Percentiles rank a stretch among this genome's conserved stretches.
These are phyloP conservation scores for Neofusicoccum ribis DNA, from an alignment of 2,329 filamentous ascomycete species.

Conservation along the genomic window DNA sequence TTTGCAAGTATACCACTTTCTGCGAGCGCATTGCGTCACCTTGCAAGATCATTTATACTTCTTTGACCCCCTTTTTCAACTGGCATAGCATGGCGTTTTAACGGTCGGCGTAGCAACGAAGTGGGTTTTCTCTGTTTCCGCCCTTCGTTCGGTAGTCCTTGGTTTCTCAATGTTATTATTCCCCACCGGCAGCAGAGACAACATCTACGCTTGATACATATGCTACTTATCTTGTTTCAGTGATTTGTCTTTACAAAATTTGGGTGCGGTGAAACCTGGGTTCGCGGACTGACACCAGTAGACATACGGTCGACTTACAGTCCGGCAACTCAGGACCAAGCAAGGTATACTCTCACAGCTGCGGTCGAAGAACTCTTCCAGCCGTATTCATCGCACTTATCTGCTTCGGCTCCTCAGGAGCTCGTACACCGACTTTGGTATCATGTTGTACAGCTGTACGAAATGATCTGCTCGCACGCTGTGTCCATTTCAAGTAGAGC, in stretches of 20 bases:
- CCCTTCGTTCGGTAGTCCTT: slow-evolving; percentile 2
- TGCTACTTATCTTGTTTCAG: neutral
- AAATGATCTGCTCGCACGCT: too few species aligned
- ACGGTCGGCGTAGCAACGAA: slow-evolving; percentile 6
- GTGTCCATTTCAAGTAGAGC: too few species aligned
- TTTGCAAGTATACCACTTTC: slow-evolving; percentile 14
- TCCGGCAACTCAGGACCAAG: too few species aligned
- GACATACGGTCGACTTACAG: too few species aligned
- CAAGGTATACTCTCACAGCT: too few species aligned
- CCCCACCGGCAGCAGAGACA: slow-evolving; percentile 2
- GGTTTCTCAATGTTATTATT: neutral
- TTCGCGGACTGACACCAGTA: too few species aligned
- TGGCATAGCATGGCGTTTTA: slow-evolving; percentile 18
- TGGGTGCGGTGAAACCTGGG: too few species aligned
- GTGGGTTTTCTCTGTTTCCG: neutral
- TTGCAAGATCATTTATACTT: neutral
- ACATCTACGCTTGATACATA: neutral
- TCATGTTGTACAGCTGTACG: too few species aligned
- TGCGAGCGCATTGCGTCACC: neutral
- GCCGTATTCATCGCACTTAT: too few species aligned
- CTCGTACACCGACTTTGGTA: too few species aligned
- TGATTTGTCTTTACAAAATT: neutral
- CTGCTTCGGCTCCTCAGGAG: too few species aligned
- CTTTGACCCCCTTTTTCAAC: neutral
- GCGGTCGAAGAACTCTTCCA: too few species aligned